Percentiles rank a stretch among this genome's conserved stretches.
phyloP scores from a whole-genome alignment of 192 early-diverging fungal species.

The Rhizoclosmatium sp. region DNA sequence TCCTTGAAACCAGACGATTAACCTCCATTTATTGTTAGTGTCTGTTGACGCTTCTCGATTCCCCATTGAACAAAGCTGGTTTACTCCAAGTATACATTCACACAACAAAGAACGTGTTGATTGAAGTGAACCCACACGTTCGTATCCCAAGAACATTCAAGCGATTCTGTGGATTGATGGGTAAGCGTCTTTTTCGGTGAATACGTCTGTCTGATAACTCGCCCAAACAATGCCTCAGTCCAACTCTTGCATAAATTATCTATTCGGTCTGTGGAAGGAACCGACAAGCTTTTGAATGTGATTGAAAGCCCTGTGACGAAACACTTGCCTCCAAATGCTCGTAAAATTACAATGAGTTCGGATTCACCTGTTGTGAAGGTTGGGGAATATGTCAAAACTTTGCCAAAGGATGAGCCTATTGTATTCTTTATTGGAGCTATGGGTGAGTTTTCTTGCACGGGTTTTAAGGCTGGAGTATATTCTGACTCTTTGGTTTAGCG shows the following conservation, averaged over 20 bases:
- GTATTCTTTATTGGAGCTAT: conserved; percentile 95
- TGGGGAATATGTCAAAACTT: conserved; percentile 80
- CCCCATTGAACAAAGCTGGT: conserved; percentile 98
- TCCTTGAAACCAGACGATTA: neutral
- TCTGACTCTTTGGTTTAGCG: conserved; percentile 37
- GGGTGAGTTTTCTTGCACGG: conserved; percentile 41
- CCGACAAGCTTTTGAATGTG: conserved; percentile 93
- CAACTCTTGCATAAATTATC: conserved; percentile 98
- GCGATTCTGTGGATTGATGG: conserved; percentile 97
- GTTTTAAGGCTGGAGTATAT: neutral
- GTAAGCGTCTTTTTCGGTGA: conserved; percentile 49
- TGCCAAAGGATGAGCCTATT: conserved; percentile 81
- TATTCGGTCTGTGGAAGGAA: conserved; percentile 90
- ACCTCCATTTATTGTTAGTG: conserved; percentile 60
- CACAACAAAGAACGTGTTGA: conserved; percentile 91
- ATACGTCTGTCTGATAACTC: neutral
- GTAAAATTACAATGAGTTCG: conserved; percentile 86
- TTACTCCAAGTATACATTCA: conserved; percentile 98
- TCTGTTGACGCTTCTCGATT: conserved; percentile 93
- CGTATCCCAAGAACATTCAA: conserved; percentile 99
- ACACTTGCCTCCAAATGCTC: conserved; percentile 88
- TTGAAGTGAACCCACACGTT: conserved; percentile 97
- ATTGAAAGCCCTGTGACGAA: conserved; percentile 98
- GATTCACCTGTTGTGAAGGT: conserved; percentile 83
- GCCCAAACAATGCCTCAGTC: conserved; percentile 57